Percentiles rank a stretch among this genome's conserved stretches.
Evolutionary conservation across 2,329 filamentous ascomycete genomes (phyloP).

Genomic region (Pseudonectria foliicola): DNA sequence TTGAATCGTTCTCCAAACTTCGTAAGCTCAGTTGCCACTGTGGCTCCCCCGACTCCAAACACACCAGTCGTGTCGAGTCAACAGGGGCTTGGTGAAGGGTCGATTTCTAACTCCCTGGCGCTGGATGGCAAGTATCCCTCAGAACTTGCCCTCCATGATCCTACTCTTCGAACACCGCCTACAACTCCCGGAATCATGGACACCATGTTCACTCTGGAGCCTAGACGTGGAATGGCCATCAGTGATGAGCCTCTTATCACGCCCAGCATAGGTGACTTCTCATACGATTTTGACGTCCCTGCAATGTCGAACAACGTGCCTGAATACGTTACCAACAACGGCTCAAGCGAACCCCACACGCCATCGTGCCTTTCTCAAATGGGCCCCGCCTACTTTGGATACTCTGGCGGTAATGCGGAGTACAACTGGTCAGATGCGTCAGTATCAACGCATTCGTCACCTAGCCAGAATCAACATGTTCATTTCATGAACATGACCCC

Average conservation of each 20-base stretch:
- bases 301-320: slow-evolving; percentile 35
- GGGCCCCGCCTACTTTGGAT: slow-evolving; percentile 34
- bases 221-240: slow-evolving; percentile 31
- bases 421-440: slow-evolving; percentile 46
- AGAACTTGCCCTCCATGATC: slow-evolving; percentile 30
- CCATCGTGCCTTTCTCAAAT: slow-evolving; percentile 39
- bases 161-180: slow-evolving; percentile 46
- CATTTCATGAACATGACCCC: slow-evolving; percentile 32
- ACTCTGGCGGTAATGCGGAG: slow-evolving; percentile 35
- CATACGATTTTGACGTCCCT: slow-evolving; percentile 40
- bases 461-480: slow-evolving; percentile 24
- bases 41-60: slow-evolving; percentile 44
- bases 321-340: slow-evolving; percentile 35
- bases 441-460: slow-evolving; percentile 26
- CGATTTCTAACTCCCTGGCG: slow-evolving; percentile 28
- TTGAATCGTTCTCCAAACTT: slow-evolving; percentile 36
- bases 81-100: slow-evolving; percentile 32
- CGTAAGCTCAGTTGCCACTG: slow-evolving; percentile 29
- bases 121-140: slow-evolving; percentile 24
- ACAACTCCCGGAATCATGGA: slow-evolving; percentile 43
- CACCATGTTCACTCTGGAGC: slow-evolving; percentile 34
- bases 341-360: slow-evolving; percentile 40
- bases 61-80: slow-evolving; percentile 37
- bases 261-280: slow-evolving; percentile 37
- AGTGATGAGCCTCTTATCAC: slow-evolving; percentile 44